These are phyloP conservation scores for Phaeoacremonium minimum DNA, from an alignment of 2,329 filamentous ascomycete genomes.

Conservation along the genomic window DNA sequence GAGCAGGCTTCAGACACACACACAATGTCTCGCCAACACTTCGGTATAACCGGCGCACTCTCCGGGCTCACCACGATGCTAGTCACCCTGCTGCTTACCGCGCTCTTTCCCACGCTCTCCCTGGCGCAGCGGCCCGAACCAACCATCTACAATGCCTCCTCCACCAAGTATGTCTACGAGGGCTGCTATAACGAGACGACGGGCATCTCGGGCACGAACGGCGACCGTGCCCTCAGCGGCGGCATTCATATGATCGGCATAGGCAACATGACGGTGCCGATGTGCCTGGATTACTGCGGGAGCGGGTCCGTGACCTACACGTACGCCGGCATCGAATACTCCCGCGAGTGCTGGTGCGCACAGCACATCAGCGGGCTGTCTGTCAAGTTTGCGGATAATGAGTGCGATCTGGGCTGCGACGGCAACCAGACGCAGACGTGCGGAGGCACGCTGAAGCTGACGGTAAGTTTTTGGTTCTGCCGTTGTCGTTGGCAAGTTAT, in stretches of 20 bases:
- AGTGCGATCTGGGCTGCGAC: slow-evolving; percentile 49
- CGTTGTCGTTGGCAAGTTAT: no score
- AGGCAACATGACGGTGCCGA: slow-evolving; percentile 45
- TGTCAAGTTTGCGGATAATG: slow-evolving; percentile 36
- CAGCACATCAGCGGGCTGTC: slow-evolving; percentile 42
- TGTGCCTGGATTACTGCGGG: slow-evolving; percentile 47
- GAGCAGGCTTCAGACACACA: no score
- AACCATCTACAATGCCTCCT: slow-evolving; percentile 28
- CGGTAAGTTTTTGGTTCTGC: no score
- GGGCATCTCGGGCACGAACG: slow-evolving; percentile 32
- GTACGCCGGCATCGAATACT: slow-evolving; percentile 52
- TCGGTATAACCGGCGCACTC: no score
- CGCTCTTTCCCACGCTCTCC: slow-evolving; percentile 7
- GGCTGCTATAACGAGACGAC: slow-evolving; percentile 58
- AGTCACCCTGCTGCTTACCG: slow-evolving; percentile 2
- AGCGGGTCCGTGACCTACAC: slow-evolving; percentile 30
- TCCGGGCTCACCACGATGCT: no score
- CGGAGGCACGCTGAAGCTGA: slow-evolving; percentile 47
- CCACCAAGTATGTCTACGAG: slow-evolving; percentile 40
- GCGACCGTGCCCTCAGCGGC: slow-evolving; percentile 37
- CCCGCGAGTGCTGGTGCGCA: slow-evolving; percentile 58
- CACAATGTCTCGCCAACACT: no score
- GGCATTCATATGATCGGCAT: slow-evolving; percentile 32
- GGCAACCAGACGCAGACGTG: slow-evolving; percentile 48
- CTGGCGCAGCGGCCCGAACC: slow-evolving; percentile 7